A percentile compares a stretch with the other conserved stretches of the same genome.
These are phyloP conservation scores for Craspedostauros australis DNA, from an alignment of 108 stramenopile species.

Conservation along the genomic window DNA sequence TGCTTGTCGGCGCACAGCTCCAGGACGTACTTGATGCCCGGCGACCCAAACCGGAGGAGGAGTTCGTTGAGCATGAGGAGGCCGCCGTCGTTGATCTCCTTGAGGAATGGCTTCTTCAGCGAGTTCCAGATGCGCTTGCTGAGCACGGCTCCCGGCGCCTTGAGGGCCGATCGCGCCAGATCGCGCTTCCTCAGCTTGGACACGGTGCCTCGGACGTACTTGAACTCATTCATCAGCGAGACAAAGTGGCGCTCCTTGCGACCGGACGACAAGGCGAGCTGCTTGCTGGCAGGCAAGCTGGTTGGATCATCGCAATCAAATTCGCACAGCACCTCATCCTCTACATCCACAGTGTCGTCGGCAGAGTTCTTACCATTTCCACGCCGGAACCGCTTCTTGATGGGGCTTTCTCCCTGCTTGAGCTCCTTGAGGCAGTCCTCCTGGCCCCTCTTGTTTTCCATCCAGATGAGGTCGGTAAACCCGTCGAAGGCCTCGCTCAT, in stretches of 20 bases:
- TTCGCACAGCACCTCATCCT: constrained; percentile 52
- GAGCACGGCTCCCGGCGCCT: constrained; percentile 65
- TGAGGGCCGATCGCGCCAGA: constrained; percentile 56
- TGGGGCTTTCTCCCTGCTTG: constrained; percentile 38
- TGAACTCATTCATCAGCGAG: constrained; percentile 86
- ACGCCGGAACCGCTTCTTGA: constrained; percentile 24
- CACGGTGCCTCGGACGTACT: constrained; percentile 83
- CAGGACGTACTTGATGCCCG: constrained; percentile 80
- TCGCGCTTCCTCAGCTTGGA: constrained; percentile 78
- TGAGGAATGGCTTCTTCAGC: constrained; percentile 76
- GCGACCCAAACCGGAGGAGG: constrained; percentile 71
- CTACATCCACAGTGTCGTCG: constrained; percentile 16
- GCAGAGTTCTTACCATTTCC: constrained; percentile 23
- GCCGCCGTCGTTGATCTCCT: constrained; percentile 88
- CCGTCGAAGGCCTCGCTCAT: constrained; percentile 60
- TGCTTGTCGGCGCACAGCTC: constrained; percentile 63
- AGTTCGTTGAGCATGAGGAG: constrained; percentile 86
- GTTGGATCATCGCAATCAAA: constrained; percentile 47
- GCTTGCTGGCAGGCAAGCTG: constrained; percentile 15
- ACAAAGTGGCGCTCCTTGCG: constrained; percentile 91
- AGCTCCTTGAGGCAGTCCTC: constrained; percentile 58
- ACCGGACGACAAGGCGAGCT: constrained; percentile 4
- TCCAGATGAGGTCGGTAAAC: constrained; percentile 71
- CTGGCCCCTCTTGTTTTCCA: constrained; percentile 45
- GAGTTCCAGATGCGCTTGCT: constrained; percentile 66